Evolutionary conservation across 768 basidiomycete genomes (phyloP).

Genomic region (Phaeotremella skinneri): DNA sequence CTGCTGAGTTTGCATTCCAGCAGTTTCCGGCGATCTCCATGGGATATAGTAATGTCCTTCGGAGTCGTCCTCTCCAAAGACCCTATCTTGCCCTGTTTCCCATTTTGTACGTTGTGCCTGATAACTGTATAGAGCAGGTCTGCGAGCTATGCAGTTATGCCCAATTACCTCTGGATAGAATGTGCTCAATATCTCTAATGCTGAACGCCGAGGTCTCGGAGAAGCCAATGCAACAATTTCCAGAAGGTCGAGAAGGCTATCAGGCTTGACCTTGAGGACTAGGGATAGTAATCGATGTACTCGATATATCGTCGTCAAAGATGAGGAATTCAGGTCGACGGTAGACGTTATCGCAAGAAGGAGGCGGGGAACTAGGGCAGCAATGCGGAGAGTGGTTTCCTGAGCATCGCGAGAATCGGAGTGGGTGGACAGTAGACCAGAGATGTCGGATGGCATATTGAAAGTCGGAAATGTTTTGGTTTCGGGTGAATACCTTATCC

Average conservation of each 20-base stretch:
- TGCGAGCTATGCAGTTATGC: conserved; percentile 62
- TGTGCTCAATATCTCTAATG: conserved; percentile 60
- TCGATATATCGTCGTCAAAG: conserved; percentile 55
- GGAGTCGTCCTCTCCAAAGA: conserved; percentile 24
- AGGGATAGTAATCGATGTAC: conserved; percentile 60
- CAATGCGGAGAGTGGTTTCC: conserved; percentile 59
- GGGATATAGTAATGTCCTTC: conserved; percentile 35
- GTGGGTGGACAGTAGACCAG: conserved; percentile 55
- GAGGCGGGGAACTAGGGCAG: conserved; percentile 64
- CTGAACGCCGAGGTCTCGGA: conserved; percentile 58
- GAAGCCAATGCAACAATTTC: conserved; percentile 69
- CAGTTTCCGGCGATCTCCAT: conserved; percentile 31
- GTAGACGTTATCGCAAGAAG: conserved; percentile 64
- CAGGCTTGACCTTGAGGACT: conserved; percentile 62
- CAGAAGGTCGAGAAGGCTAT: conserved; percentile 69
- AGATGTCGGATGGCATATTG: conserved; percentile 13
- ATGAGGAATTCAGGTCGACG: conserved; percentile 54
- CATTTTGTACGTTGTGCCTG: conserved; percentile 21
- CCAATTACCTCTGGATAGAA: conserved; percentile 71
- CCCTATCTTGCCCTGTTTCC: conserved; percentile 33
- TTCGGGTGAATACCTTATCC: conserved; percentile 38
- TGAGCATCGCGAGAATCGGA: conserved; percentile 61
- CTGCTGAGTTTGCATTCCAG: too few species aligned
- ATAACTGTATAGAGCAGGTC: conserved; percentile 56
- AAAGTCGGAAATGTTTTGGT: conserved; percentile 17